Percentiles rank a stretch among this genome's conserved stretches.
Evolutionary conservation across 495 filamentous ascomycete genomes (phyloP).

Genomic region (Neurospora sp.): DNA sequence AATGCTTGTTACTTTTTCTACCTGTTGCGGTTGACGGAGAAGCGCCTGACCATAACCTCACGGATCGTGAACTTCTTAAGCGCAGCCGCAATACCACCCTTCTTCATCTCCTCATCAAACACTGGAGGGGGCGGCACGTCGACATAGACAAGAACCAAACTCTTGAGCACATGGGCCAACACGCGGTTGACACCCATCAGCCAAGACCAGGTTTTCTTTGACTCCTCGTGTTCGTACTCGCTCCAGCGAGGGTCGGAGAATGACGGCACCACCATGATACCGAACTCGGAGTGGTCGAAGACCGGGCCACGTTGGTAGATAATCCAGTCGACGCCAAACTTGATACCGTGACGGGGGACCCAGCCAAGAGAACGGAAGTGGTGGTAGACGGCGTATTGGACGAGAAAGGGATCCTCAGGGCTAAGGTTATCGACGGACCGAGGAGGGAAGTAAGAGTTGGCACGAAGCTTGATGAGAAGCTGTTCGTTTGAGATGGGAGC

Average conservation of each 20-base stretch:
- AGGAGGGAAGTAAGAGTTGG: constrained; percentile 59
- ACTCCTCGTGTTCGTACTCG: constrained; percentile 32
- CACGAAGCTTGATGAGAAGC: constrained; percentile 56
- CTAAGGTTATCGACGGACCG: constrained; percentile 29
- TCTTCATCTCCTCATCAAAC: constrained; percentile 25
- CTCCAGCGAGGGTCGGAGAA: constrained; percentile 71
- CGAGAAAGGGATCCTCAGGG: constrained; percentile 69
- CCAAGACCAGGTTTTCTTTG: constrained; percentile 72
- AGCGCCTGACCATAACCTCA: constrained; percentile 73
- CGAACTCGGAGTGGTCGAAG: constrained; percentile 91
- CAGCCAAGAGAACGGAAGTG: constrained; percentile 95
- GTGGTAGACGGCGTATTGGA: constrained; percentile 84
- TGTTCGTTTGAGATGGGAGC: constrained; percentile 36
- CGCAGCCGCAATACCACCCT: constrained; percentile 49
- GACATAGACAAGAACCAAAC: constrained; percentile 75
- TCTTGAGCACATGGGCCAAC: constrained; percentile 83
- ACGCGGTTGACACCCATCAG: constrained; percentile 85
- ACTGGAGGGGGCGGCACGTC: constrained; percentile 68
- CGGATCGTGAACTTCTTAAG: constrained; percentile 66
- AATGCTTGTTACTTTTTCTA: not conserved
- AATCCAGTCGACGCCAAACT: constrained; percentile 89
- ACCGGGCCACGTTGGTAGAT: constrained; percentile 93
- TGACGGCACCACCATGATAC: constrained; percentile 69
- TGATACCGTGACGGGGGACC: constrained; percentile 88
- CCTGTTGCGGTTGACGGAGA: constrained; percentile 67